Evolutionary conservation across 192 early-diverging fungal genomes (phyloP), one percentile per base, ranked within the genome.

Genomic region (Gigaspora rosea): DNA sequence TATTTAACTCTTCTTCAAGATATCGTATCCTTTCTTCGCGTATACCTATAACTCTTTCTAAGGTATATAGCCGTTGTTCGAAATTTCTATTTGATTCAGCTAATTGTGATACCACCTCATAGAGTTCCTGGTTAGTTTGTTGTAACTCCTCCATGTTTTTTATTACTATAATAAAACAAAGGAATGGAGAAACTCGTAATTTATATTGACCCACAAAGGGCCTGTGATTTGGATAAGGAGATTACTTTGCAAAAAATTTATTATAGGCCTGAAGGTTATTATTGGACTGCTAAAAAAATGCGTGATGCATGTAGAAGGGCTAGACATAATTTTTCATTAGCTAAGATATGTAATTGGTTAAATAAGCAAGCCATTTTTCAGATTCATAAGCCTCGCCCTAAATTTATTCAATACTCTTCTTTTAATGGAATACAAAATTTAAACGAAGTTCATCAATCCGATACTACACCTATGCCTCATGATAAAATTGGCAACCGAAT

Each of bases 361-460:
- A 50, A 69, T 16, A 47, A 69, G 32, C 41, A 69, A 9, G 22
- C 47, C 5, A 0, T 49, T 6, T 20, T 11, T 69, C 47, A 48
- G 36, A 49, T 69, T 69, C 41, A 69, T 48, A 69, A 69, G 15
- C 67, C 67, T 15, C 3, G 22, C 3, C 41, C 67, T 49, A 46
- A 69, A 50, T 69, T 69, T 69, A 63, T 63, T 63, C 62, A 63
- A 27, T 63, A 63, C 41, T 6, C 27, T 32, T 63, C 62, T 63
- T 63, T 63, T 63, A 63, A 63, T 63, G 27, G 22, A 5, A 63
- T 63, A 27, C 62, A 63, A 63, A 12, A 18, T 63, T 27, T 63
- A 63, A 63, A 63, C 41, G 27, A 63, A 6, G 41, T 41, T 3
- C 41, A 41, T 41, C 41, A 41, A 41, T 41, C 41, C 2, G 41